Conservation (phyloP, 352 stramenopile genomes). For the Pilasporangium apinafurcum region DNA sequence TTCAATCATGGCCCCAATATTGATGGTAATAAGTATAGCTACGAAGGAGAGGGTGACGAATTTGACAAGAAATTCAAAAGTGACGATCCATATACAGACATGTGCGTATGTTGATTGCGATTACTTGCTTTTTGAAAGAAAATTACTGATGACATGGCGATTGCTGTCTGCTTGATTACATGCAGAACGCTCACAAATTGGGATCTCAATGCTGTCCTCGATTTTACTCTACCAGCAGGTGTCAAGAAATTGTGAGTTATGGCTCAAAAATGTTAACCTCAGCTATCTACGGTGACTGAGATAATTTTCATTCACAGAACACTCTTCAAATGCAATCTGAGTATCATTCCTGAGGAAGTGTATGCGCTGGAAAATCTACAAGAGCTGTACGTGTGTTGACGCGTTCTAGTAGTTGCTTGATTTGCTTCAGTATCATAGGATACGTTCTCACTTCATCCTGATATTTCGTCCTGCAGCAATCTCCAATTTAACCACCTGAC, state of each 20-base stretch:
- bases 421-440: background rate
- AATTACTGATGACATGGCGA: background rate
- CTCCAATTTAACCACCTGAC: conserved; percentile 37
- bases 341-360: conserved; percentile 31
- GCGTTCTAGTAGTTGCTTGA: background rate
- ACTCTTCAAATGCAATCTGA: conserved; percentile 43
- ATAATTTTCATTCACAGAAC: conserved; percentile 11
- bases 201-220: conserved; percentile 29
- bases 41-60: conserved; percentile 40
- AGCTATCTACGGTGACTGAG: background rate
- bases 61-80: conserved; percentile 39
- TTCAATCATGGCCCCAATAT: conserved; percentile 33
- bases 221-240: conserved; percentile 39
- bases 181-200: conserved; percentile 55
- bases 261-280: background rate
- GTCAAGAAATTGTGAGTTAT: conserved; percentile 42
- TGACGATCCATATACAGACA: conserved; percentile 39
- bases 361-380: conserved; percentile 24
- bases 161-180: background rate
- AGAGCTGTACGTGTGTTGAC: conserved; percentile 28
- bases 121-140: background rate
- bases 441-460: background rate
- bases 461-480: conserved; percentile 18
- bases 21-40: conserved; percentile 42
- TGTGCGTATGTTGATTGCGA: conserved; percentile 16